Percentiles rank a stretch among this genome's conserved stretches.
These are phyloP conservation scores for Colletotrichum limetticola DNA, from an alignment of 2,329 filamentous ascomycete genomes.

Conservation along the genomic window DNA sequence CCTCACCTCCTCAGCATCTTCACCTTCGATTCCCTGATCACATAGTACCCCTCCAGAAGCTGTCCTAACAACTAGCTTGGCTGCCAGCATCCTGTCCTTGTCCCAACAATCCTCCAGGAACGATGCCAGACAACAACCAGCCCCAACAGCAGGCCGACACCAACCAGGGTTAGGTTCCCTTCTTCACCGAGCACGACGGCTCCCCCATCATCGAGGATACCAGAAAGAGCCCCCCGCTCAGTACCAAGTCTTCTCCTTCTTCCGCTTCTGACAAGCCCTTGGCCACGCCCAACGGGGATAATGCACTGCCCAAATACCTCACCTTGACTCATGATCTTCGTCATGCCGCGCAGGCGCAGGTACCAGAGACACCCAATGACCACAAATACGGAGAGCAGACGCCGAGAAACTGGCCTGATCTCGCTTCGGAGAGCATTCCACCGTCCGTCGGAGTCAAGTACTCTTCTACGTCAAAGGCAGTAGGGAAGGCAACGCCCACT, in stretches of 20 bases:
- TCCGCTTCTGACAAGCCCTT: neutral
- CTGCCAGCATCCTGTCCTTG: neutral
- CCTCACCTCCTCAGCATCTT: neutral
- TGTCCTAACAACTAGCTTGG: neutral
- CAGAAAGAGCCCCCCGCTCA: neutral
- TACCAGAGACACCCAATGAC: neutral
- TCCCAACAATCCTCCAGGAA: neutral
- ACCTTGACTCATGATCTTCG: neutral
- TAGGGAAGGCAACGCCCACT: neutral
- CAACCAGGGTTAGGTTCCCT: conserved; percentile 21
- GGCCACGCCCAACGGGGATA: neutral
- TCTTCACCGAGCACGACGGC: conserved; percentile 26
- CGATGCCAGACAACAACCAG: conserved; percentile 1
- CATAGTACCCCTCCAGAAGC: neutral
- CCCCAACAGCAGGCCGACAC: neutral
- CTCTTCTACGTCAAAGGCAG: neutral
- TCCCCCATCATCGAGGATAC: conserved; percentile 11
- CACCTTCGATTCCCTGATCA: neutral
- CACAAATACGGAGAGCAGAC: neutral
- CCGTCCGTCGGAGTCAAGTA: neutral
- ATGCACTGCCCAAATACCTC: neutral
- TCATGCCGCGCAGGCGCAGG: neutral
- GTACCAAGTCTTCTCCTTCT: neutral
- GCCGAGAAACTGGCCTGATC: neutral
- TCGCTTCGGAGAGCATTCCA: too few relatives aligned